Conservation (phyloP, 164 flowering plant species). For the Vitis riparia region DNA sequence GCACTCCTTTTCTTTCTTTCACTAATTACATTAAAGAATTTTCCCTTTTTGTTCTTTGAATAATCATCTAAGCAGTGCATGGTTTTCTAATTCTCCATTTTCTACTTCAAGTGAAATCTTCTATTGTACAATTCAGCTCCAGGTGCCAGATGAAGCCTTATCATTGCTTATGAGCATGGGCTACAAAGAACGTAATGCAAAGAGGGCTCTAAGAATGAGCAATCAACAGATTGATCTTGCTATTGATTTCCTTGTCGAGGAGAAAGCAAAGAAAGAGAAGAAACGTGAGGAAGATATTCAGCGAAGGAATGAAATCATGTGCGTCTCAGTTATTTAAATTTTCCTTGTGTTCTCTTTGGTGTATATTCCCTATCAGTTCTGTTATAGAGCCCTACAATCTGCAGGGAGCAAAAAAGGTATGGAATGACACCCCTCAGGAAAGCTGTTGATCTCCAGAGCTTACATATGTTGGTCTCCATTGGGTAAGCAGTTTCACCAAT, state of each 20-base stretch:
- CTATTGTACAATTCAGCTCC: slow-evolving; percentile 50
- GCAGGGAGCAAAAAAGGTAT: slow-evolving; percentile 84
- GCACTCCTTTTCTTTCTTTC: not conserved
- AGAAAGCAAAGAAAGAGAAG: slow-evolving; percentile 44
- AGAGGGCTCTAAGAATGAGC: slow-evolving; percentile 78
- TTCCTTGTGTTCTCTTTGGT: not conserved
- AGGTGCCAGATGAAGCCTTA: slow-evolving; percentile 79
- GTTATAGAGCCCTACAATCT: slow-evolving; percentile 5
- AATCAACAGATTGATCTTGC: slow-evolving; percentile 68
- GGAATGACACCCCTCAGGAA: slow-evolving; percentile 77
- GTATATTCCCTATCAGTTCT: not conserved
- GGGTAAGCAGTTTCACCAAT: slow-evolving; percentile 48
- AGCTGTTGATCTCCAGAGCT: slow-evolving; percentile 68
- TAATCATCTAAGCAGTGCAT: too few relatives aligned
- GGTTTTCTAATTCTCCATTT: not conserved
- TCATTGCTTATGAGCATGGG: slow-evolving; percentile 87
- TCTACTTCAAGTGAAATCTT: not conserved
- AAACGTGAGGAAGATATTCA: slow-evolving; percentile 52
- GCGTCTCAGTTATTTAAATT: slow-evolving; percentile 8
- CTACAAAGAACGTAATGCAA: slow-evolving; percentile 61
- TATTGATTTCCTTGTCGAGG: slow-evolving; percentile 69
- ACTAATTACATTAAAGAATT: not conserved
- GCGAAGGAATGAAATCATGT: slow-evolving; percentile 62
- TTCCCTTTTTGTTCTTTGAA: too few relatives aligned
- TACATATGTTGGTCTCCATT: slow-evolving; percentile 55